Evolutionary conservation across 2,329 filamentous ascomycete genomes (phyloP), one percentile per base, ranked within the genome.

Genomic region (Hypoxylon sp.): DNA sequence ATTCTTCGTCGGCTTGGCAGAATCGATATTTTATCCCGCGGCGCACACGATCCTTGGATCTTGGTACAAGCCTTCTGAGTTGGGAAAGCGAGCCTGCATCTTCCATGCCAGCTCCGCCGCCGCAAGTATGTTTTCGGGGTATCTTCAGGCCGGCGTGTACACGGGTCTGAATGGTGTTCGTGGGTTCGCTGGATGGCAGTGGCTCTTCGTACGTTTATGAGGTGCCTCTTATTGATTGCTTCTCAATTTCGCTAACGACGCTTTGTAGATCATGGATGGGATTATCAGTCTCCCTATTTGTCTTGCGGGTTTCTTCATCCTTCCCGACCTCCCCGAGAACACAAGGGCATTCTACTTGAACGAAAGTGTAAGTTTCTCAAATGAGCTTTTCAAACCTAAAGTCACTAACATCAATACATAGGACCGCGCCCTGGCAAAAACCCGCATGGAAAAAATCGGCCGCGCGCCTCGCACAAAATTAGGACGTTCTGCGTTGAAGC

Each of bases 71-170:
- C 73, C 63, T 5, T 50, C 56, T 3, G 75, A 77, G 54, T 71
- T 78, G 0, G 82, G 78, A 44, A 83, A 83, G 59, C 74, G 81
- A 4, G 70, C 73, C 0, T 74, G 73, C 44, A 71, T 78, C 21
- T 76, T 78, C 57, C 72, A 77, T 43, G 73, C 79, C 0, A 78
- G 75, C 17, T 77, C 79, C 6, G 77, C 75, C 3, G 70, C 82
- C 0, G 80, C 78, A 0, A 69, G 71, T n/a, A 81, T 83, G 76
- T 77, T 83, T 36, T 78, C 77, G n/a, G 80, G 80, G 1, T 83
- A 81, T 49, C 69, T 83, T 0, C 79, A 82, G 67, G 75, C 80
- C 0, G 79, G 76, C 0, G 76, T 78, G 0, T 80, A 82, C 61
- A 75, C 69, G 12, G 76, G 76, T 19, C 69, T 83, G 0, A 77